phyloP scores from a whole-genome alignment of 257 asterid species.

The Penstemon davidsonii region DNA sequence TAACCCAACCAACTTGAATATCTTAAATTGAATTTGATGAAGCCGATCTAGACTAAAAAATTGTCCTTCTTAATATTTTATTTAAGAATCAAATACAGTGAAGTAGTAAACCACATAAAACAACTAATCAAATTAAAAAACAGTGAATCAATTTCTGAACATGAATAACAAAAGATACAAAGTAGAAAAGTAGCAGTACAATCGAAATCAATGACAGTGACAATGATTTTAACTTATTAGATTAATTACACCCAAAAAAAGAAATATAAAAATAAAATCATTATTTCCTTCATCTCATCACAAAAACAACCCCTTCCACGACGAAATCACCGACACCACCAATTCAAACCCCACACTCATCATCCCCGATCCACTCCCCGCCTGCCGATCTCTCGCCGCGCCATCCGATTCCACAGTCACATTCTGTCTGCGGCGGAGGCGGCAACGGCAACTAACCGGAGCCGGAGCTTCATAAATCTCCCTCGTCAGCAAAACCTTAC shows the following conservation, averaged over 20 bases:
- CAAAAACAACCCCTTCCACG: conserved; percentile 36
- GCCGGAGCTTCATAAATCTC: conserved; percentile 53
- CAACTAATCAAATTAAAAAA: too few species aligned
- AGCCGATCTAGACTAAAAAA: too few species aligned
- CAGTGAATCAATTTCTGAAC: too few species aligned
- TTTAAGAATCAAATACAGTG: too few species aligned
- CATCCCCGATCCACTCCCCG: conserved; percentile 40
- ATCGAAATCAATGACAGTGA: neutral
- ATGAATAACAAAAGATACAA: neutral
- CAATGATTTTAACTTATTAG: neutral
- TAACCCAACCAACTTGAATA: too few species aligned
- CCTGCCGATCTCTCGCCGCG: conserved; percentile 22
- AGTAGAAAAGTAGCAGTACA: neutral
- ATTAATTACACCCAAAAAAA: neutral
- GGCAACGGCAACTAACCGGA: neutral
- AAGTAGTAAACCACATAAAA: too few species aligned
- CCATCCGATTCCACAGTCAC: conserved; percentile 20
- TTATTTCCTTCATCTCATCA: conserved; percentile 1
- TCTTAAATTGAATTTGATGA: too few species aligned
- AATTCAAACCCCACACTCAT: conserved; percentile 37
- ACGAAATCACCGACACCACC: conserved; percentile 31
- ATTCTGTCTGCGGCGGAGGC: conserved; percentile 35
- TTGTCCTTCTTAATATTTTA: too few species aligned
- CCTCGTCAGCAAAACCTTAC: conserved; percentile 56
- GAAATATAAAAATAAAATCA: neutral